These are phyloP conservation scores for Erysimum pusillum DNA, from an alignment of 441 rosid genomes.

Conservation along the genomic window DNA sequence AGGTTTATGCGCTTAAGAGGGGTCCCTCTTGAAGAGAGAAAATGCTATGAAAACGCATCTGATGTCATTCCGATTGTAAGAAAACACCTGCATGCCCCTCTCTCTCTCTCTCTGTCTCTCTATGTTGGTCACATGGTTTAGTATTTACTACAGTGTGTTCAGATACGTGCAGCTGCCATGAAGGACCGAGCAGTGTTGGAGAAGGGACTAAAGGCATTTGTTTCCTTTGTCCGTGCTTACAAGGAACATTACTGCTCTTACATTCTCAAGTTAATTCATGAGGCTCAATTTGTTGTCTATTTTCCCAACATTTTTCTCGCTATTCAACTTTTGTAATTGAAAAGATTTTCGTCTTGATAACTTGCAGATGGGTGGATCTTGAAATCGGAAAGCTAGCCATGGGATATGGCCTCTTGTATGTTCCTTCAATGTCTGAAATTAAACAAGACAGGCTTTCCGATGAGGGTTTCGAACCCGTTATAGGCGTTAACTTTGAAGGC, in stretches of 20 bases:
- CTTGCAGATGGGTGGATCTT: conserved; percentile 74
- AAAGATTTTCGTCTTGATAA: neutral
- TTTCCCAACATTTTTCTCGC: neutral
- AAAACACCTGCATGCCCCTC: neutral
- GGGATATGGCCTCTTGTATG: conserved; percentile 83
- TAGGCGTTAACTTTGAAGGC: conserved; percentile 68
- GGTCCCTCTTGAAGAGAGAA: conserved; percentile 71
- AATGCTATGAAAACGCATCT: conserved; percentile 53
- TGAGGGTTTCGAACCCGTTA: conserved; percentile 67
- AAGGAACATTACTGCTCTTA: conserved; percentile 83
- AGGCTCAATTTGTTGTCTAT: neutral
- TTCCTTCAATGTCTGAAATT: conserved; percentile 82
- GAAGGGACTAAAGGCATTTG: conserved; percentile 88
- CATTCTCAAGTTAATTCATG: conserved; percentile 63
- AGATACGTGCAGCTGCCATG: conserved; percentile 74
- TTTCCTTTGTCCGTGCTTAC: conserved; percentile 82
- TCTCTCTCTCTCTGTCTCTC: conserved; percentile 34
- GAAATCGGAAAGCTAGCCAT: conserved; percentile 91
- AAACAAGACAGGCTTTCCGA: conserved; percentile 70
- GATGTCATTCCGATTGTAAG: conserved; percentile 78
- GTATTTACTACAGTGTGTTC: conserved; percentile 41
- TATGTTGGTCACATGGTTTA: conserved; percentile 22
- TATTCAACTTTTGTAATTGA: neutral
- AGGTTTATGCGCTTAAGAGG: conserved; percentile 69
- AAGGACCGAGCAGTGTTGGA: conserved; percentile 88